A percentile compares a stretch with the other conserved stretches of the same genome.
Conservation (phyloP, 768 basidiomycete species). For the Arthromyces matolae region DNA sequence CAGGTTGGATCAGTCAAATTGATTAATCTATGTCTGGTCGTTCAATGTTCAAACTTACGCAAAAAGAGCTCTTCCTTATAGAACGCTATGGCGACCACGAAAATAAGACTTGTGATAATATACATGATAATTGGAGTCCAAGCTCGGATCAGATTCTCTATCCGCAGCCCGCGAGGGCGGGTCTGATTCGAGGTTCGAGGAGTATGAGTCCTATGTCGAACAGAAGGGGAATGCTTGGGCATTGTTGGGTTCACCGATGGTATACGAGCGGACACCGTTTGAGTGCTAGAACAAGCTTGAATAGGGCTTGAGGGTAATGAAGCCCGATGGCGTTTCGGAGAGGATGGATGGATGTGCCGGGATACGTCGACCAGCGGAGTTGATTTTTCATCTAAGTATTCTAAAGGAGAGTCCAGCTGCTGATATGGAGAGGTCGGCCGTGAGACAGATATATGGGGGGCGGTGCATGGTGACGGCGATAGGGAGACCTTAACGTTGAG, state of each 20-base stretch:
- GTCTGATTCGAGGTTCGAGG: conserved; percentile 29
- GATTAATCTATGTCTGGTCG: background rate
- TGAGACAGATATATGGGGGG: conserved; percentile 24
- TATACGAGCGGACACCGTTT: conserved; percentile 3
- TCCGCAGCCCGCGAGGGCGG: conserved; percentile 48
- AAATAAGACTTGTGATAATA: conserved; percentile 69
- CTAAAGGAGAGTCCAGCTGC: conserved; percentile 17
- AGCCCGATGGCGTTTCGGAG: conserved; percentile 12
- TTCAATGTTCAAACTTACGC: conserved; percentile 45
- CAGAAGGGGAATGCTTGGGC: conserved; percentile 15
- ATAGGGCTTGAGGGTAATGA: background rate
- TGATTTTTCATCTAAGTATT: conserved; percentile 25
- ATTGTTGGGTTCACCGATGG: conserved; percentile 9
- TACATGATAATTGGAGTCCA: conserved; percentile 81
- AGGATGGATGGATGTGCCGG: conserved; percentile 4
- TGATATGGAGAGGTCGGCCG: conserved; percentile 33
- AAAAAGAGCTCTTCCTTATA: conserved; percentile 81
- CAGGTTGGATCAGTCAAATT: background rate
- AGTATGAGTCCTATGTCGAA: conserved; percentile 18
- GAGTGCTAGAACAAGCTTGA: conserved; percentile 8
- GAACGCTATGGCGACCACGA: conserved; percentile 77
- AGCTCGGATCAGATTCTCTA: conserved; percentile 58
- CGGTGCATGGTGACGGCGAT: conserved; percentile 26
- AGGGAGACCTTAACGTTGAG: conserved; percentile 27
- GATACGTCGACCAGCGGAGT: conserved; percentile 23